phyloP scores from a whole-genome alignment of 2,329 filamentous ascomycete species.

The Diaporthe nobilis region DNA sequence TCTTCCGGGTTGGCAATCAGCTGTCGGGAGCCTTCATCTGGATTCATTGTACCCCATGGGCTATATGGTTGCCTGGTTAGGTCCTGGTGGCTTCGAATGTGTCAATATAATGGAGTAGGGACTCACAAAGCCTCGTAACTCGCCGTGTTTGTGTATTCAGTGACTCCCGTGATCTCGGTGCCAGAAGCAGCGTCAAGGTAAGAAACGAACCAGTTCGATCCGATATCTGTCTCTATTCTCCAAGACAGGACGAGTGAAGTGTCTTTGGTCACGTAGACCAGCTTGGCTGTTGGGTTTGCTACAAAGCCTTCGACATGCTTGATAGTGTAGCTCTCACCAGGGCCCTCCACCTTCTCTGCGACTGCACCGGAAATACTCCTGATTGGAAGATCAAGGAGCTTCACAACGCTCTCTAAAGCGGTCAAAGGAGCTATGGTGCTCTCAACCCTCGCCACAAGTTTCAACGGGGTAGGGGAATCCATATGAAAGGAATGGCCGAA shows the following conservation, averaged over 20 bases:
- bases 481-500: not conserved
- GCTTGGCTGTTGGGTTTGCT: not conserved
- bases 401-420: not conserved
- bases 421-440: not conserved
- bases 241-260: not conserved
- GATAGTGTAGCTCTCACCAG: not conserved
- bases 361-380: too few relatives aligned
- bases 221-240: not conserved
- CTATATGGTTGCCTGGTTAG: not conserved
- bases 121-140: constrained; percentile 14
- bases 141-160: not conserved
- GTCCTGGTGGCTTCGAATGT: too few relatives aligned
- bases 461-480: not conserved
- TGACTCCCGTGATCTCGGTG: not conserved
- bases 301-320: not conserved
- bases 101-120: not conserved
- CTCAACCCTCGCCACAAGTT: not conserved
- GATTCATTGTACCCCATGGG: constrained; percentile 13
- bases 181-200: constrained; percentile 4
- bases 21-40: not conserved
- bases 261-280: not conserved
- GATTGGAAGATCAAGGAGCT: not conserved
- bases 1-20: not conserved
- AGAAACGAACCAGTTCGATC: not conserved
- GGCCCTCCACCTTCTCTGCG: not conserved